Evolutionary conservation across 768 basidiomycete species (phyloP).

Genomic region (Leccinum subtestaceum): DNA sequence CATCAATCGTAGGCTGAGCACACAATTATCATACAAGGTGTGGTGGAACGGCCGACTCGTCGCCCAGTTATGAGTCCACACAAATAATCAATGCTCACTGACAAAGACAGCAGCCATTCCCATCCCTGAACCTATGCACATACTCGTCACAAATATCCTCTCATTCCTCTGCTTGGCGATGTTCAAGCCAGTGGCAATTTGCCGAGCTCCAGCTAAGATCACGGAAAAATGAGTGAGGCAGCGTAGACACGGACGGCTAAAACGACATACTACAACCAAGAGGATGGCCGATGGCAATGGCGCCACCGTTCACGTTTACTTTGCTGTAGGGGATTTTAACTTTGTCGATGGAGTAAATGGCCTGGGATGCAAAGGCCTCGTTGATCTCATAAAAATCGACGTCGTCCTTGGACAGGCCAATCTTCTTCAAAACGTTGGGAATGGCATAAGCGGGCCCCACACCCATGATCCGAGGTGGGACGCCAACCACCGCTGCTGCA

Average conservation of each 20-base stretch:
- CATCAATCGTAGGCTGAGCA: neutral
- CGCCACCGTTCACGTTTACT: slow-evolving; percentile 86
- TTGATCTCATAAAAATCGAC: slow-evolving; percentile 93
- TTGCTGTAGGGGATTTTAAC: slow-evolving; percentile 71
- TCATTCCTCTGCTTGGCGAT: slow-evolving; percentile 74
- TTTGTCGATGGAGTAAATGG: slow-evolving; percentile 67
- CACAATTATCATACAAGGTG: neutral
- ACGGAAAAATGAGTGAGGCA: slow-evolving; percentile 6
- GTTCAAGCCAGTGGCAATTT: slow-evolving; percentile 80
- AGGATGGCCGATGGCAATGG: slow-evolving; percentile 87
- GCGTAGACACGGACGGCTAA: slow-evolving; percentile 4
- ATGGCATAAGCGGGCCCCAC: slow-evolving; percentile 90
- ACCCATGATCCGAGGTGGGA: slow-evolving; percentile 87
- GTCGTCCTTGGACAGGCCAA: slow-evolving; percentile 64
- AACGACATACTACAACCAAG: slow-evolving; percentile 73
- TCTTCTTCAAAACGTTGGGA: slow-evolving; percentile 65
- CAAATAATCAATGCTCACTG: slow-evolving; percentile 62
- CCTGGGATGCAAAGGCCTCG: slow-evolving; percentile 86
- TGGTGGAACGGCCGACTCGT: neutral
- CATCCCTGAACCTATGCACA: slow-evolving; percentile 92
- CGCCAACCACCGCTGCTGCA: slow-evolving; percentile 66
- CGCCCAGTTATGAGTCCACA: neutral
- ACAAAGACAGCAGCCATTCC: slow-evolving; percentile 88
- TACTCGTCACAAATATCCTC: slow-evolving; percentile 82
- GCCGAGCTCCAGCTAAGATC: slow-evolving; percentile 70